These are phyloP conservation scores for Aspergillus intermedius DNA, from an alignment of 2,329 filamentous ascomycete species.

Conservation along the genomic window DNA sequence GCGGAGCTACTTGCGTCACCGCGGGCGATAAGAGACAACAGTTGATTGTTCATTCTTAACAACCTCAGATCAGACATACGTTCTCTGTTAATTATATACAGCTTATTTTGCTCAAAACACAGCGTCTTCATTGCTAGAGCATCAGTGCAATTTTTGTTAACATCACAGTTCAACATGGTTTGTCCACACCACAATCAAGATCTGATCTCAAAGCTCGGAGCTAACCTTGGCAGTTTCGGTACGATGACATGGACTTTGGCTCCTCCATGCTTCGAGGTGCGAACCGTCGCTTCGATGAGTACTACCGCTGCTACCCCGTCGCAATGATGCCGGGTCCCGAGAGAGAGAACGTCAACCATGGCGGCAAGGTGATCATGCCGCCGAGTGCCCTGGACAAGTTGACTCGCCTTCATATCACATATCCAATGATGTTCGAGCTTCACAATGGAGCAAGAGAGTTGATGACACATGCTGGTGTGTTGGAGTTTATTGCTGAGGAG, in stretches of 20 bases:
- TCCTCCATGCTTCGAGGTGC: constrained; percentile 46
- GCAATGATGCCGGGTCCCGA: constrained; percentile 90
- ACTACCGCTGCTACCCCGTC: constrained; percentile 94
- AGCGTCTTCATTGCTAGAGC: background rate
- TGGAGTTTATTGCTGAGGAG: constrained; percentile 97
- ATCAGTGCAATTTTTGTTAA: background rate
- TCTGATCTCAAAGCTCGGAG: background rate
- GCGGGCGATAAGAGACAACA: constrained; percentile 13
- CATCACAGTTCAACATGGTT: background rate
- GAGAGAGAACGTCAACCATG: constrained; percentile 84
- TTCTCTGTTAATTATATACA: background rate
- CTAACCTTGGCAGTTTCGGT: constrained; percentile 34
- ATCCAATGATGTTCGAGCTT: constrained; percentile 94
- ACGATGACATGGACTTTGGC: constrained; percentile 49
- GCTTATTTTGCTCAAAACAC: background rate
- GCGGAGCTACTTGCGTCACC: constrained; percentile 34
- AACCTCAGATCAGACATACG: no score
- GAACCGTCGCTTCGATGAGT: constrained; percentile 87
- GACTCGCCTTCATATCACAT: constrained; percentile 90
- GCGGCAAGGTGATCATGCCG: constrained; percentile 96
- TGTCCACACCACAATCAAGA: background rate
- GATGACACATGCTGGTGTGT: constrained; percentile 85
- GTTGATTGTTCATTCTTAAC: no score
- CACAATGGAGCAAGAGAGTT: constrained; percentile 75
- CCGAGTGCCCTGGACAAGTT: constrained; percentile 95